Percentiles rank a stretch among this genome's conserved stretches.
phyloP scores from a whole-genome alignment of 140 eudicot genomes.

The Bidens hawaiensis region DNA sequence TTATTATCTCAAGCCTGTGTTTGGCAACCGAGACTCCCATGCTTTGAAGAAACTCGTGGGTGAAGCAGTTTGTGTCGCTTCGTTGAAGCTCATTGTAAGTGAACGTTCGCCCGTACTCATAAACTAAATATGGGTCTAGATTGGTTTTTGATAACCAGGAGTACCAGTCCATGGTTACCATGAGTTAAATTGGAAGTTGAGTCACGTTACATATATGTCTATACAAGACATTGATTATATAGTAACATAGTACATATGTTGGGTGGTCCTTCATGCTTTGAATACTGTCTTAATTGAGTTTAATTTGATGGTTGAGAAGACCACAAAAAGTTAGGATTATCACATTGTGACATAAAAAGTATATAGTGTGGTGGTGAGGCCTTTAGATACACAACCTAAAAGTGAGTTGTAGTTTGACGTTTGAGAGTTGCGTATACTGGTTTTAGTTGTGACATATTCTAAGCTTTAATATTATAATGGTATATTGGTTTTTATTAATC shows the following conservation, averaged over 20 bases:
- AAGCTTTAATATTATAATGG: not conserved
- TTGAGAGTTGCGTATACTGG: constrained; percentile 18
- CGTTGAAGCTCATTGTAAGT: constrained; percentile 60
- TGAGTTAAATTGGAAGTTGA: constrained; percentile 1
- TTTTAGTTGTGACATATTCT: not conserved
- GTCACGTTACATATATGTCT: constrained; percentile 19
- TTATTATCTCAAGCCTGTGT: constrained; percentile 80
- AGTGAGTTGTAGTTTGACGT: not conserved
- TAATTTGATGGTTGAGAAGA: constrained; percentile 37
- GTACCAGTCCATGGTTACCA: constrained; percentile 75
- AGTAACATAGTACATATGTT: constrained; percentile 31
- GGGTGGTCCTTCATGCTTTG: constrained; percentile 27
- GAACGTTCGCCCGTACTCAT: constrained; percentile 61
- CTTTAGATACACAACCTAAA: constrained; percentile 14
- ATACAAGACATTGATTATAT: not conserved
- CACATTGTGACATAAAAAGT: constrained; percentile 17
- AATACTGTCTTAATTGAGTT: constrained; percentile 24
- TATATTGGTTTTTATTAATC: too few species aligned
- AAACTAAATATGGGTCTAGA: constrained; percentile 51
- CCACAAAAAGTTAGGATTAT: constrained; percentile 17
- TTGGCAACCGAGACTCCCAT: constrained; percentile 71
- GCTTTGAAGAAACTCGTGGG: constrained; percentile 84
- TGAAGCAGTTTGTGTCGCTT: constrained; percentile 56
- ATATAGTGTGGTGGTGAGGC: constrained; percentile 13
- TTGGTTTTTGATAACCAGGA: constrained; percentile 72